Conservation (phyloP, 805 yeast genomes). For the Candida yuanshanica region DNA sequence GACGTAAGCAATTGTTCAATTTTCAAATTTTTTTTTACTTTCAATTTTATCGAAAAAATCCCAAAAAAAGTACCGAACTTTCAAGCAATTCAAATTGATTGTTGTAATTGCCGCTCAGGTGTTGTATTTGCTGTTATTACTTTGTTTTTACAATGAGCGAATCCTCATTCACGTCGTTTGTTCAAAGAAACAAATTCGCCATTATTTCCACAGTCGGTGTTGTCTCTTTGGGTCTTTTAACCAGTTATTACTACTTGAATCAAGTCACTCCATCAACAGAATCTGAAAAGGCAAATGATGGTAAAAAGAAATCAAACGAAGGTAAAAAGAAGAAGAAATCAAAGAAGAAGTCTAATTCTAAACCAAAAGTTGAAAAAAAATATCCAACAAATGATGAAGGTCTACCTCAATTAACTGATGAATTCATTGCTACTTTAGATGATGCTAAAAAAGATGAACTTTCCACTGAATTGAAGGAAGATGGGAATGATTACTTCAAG, state of each 20-base stretch:
- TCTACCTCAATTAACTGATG: slow-evolving; percentile 51
- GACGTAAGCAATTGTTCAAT: too few species aligned
- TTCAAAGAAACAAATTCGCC: slow-evolving; percentile 49
- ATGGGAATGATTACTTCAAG: slow-evolving; percentile 80
- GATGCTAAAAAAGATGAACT: slow-evolving; percentile 51
- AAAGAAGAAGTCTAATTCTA: slow-evolving; percentile 15
- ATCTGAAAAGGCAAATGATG: slow-evolving; percentile 8
- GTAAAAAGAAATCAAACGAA: slow-evolving; percentile 21
- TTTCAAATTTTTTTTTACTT: too few species aligned
- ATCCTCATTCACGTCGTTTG: slow-evolving; percentile 17
- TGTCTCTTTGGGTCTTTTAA: slow-evolving; percentile 52
- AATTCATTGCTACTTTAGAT: slow-evolving; percentile 37
- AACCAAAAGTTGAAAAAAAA: slow-evolving; percentile 15
- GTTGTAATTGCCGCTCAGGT: too few species aligned
- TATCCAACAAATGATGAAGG: slow-evolving; percentile 56
- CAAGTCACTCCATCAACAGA: slow-evolving; percentile 17
- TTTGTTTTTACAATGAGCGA: not conserved
- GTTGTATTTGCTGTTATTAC: too few species aligned
- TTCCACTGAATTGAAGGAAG: slow-evolving; percentile 78
- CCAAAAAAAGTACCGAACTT: too few species aligned
- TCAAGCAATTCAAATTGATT: too few species aligned
- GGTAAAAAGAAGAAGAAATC: slow-evolving; percentile 44
- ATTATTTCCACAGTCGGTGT: slow-evolving; percentile 59
- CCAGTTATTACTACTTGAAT: slow-evolving; percentile 48
- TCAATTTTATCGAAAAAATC: too few species aligned